Conservation (phyloP, 768 basidiomycete species). For the Suillus ampliporus region DNA sequence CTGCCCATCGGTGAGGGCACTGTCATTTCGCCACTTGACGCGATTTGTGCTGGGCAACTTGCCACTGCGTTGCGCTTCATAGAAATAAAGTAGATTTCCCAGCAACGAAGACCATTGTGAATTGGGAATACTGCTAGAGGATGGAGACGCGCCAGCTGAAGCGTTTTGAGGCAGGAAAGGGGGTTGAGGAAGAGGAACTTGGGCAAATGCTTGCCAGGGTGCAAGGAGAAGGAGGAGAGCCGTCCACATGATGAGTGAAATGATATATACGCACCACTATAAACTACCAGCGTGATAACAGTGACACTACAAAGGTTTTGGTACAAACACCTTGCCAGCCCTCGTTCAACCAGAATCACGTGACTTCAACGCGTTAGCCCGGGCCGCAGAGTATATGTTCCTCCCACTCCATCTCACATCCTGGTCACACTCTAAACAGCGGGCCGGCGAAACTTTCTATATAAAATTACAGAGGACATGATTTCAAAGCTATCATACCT, state of each 20-base stretch:
- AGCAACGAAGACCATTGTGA: constrained; percentile 83
- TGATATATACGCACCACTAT: constrained; percentile 2
- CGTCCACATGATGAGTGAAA: constrained; percentile 25
- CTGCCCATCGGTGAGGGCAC: constrained; percentile 75
- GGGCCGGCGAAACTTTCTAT: constrained; percentile 14
- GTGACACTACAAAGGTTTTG: neutral
- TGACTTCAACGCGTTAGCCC: neutral
- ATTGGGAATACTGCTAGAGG: constrained; percentile 59
- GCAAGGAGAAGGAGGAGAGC: constrained; percentile 24
- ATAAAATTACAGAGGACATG: constrained; percentile 9
- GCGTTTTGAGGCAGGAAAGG: constrained; percentile 68
- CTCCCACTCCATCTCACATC: constrained; percentile 9
- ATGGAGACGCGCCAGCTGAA: constrained; percentile 56
- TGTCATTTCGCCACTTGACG: constrained; percentile 88
- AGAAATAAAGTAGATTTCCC: constrained; percentile 85
- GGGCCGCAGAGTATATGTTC: neutral
- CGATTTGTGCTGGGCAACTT: constrained; percentile 69
- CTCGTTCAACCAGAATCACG: constrained; percentile 20
- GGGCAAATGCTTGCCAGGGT: constrained; percentile 46
- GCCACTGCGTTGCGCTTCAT: constrained; percentile 90
- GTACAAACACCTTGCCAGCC: neutral
- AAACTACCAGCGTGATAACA: neutral
- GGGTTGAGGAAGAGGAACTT: constrained; percentile 67
- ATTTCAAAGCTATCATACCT: neutral
- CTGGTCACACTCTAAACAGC: constrained; percentile 10